phyloP scores from a whole-genome alignment of 1,284 basidiomycete species.

The Sanguinoderma infundibulare region DNA sequence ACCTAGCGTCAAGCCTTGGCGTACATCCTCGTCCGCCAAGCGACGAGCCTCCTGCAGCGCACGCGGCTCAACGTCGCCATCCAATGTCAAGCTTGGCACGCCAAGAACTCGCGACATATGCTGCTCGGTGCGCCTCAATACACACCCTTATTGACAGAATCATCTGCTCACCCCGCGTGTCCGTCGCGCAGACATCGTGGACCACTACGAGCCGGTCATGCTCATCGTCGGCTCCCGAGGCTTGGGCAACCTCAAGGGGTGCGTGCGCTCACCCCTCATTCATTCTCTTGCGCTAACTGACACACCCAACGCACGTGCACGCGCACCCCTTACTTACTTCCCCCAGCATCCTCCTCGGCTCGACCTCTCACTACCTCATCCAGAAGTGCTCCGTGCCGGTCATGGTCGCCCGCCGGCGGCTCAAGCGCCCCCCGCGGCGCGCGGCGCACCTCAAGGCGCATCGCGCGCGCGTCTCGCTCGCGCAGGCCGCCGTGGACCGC shows the following conservation, averaged over 20 bases:
- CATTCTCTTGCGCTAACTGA: neutral
- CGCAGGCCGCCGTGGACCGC: conserved; percentile 78
- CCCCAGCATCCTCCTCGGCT: conserved; percentile 89
- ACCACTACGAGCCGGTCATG: conserved; percentile 91
- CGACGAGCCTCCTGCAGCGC: conserved; percentile 87
- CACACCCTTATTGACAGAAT: neutral
- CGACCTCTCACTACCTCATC: conserved; percentile 96
- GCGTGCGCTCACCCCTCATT: conserved; percentile 30
- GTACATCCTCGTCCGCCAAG: conserved; percentile 88
- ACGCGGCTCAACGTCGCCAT: conserved; percentile 88
- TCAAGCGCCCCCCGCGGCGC: conserved; percentile 50
- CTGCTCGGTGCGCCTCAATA: conserved; percentile 63
- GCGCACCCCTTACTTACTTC: neutral
- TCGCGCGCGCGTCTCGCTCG: conserved; percentile 79
- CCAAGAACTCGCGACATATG: conserved; percentile 94
- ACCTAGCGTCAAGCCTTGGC: conserved; percentile 86
- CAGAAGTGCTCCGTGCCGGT: conserved; percentile 79
- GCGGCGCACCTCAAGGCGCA: conserved; percentile 43
- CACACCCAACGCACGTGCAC: neutral
- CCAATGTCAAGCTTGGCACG: conserved; percentile 94
- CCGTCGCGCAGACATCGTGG: conserved; percentile 77
- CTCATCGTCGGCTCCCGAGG: conserved; percentile 96
- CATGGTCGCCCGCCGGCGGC: conserved; percentile 67
- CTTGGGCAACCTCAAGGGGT: conserved; percentile 90
- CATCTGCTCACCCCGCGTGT: neutral